Conservation (phyloP, 2,329 filamentous ascomycete species). For the Calonectria ilicicola region DNA sequence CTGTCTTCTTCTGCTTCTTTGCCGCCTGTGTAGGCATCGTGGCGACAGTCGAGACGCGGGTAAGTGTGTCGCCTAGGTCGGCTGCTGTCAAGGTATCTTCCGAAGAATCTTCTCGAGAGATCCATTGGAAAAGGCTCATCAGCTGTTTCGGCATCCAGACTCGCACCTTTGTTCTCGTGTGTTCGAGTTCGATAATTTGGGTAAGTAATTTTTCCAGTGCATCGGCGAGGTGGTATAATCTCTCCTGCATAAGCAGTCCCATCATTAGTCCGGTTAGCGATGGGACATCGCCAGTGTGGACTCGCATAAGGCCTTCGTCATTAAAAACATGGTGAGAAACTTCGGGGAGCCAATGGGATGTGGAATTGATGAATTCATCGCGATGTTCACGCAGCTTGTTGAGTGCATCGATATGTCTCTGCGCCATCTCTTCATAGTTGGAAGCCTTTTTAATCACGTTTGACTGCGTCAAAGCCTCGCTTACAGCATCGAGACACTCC, state of each 20-base stretch:
- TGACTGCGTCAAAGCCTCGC: conserved; percentile 14
- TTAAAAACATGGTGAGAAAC: conserved; percentile 12
- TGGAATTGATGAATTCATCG: conserved; percentile 10
- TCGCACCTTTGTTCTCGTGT: background rate
- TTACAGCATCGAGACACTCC: conserved; percentile 11
- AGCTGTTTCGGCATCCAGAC: conserved; percentile 17
- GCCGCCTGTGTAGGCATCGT: background rate
- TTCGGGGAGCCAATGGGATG: conserved; percentile 5
- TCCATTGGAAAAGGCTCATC: conserved; percentile 13
- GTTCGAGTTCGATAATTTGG: conserved; percentile 10
- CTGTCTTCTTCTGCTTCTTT: background rate
- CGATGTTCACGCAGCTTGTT: conserved; percentile 6
- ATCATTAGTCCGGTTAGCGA: conserved; percentile 18
- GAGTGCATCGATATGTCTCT: conserved; percentile 6
- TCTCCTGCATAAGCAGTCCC: conserved; percentile 19
- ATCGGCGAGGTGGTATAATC: conserved; percentile 8
- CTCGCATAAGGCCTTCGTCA: conserved; percentile 8
- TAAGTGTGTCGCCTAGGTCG: conserved; percentile 19
- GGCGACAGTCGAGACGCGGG: conserved; percentile 16
- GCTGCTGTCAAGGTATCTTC: conserved; percentile 13
- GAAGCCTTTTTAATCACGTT: conserved; percentile 3
- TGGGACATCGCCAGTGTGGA: background rate
- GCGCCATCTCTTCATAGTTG: conserved; percentile 13
- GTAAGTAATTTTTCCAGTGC: conserved; percentile 9
- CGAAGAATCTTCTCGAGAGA: conserved; percentile 1